These are phyloP conservation scores for Pneumocystis sp. DNA, from an alignment of 1,139 yeast genomes.

Conservation along the genomic window DNA sequence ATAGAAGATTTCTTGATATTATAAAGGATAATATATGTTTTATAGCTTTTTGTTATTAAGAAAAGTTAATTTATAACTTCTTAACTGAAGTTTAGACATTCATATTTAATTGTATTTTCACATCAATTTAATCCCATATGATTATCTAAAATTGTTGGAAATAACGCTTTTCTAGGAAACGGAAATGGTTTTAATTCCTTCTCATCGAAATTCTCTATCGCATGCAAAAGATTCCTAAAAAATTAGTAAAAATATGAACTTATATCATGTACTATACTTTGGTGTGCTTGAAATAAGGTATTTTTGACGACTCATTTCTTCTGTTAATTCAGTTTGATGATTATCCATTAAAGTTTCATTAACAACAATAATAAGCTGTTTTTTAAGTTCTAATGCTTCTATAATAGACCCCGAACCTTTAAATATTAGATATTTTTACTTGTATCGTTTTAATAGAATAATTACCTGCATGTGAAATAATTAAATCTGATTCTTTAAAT, in stretches of 20 bases:
- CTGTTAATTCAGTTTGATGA: constrained; percentile 72
- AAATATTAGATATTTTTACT: background rate
- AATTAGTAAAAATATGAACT: background rate
- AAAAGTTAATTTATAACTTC: too few relatives aligned
- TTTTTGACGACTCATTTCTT: constrained; percentile 32
- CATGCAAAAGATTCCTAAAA: background rate
- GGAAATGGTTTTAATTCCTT: background rate
- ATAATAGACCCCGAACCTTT: constrained; percentile 73
- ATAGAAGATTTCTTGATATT: background rate
- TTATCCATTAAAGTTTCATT: constrained; percentile 69
- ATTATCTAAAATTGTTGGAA: background rate
- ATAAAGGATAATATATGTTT: too few relatives aligned
- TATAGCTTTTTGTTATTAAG: too few relatives aligned
- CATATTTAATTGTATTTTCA: background rate
- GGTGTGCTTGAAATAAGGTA: constrained; percentile 20
- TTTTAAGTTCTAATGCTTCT: constrained; percentile 42
- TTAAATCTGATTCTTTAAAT: constrained; percentile 35
- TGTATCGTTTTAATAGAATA: background rate
- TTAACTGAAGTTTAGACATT: background rate
- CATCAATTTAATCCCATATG: background rate
- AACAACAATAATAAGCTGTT: constrained; percentile 47
- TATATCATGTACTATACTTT: background rate
- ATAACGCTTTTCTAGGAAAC: background rate
- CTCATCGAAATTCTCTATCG: background rate
- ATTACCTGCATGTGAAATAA: constrained; percentile 68